Percentiles rank a stretch among this genome's conserved stretches.
phyloP scores from a whole-genome alignment of 345 rosid genomes.

The Anastatica hierochuntica region DNA sequence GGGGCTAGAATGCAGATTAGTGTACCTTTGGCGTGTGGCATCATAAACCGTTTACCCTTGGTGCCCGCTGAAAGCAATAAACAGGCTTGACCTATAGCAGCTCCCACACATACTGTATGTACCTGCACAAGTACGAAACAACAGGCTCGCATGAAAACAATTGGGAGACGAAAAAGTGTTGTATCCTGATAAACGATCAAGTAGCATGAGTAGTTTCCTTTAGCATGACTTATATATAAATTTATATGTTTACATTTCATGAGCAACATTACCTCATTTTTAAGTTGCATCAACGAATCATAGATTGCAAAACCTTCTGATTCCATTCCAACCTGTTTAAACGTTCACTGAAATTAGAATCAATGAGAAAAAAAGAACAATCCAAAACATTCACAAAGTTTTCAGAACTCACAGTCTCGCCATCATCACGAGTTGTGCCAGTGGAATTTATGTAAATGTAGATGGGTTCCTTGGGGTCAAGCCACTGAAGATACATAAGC shows the following conservation, averaged over 20 bases:
- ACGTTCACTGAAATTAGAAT: not conserved
- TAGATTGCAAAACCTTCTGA: constrained; percentile 86
- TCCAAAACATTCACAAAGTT: not conserved
- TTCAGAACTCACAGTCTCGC: constrained; percentile 53
- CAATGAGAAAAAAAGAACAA: not conserved
- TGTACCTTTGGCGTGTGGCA: constrained; percentile 83
- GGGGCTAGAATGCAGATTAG: not conserved
- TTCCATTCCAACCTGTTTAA: constrained; percentile 74
- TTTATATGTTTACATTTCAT: not conserved
- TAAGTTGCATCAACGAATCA: constrained; percentile 67
- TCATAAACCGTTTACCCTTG: constrained; percentile 75
- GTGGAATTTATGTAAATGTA: constrained; percentile 78
- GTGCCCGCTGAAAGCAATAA: constrained; percentile 81
- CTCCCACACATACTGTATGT: constrained; percentile 68
- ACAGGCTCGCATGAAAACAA: not conserved
- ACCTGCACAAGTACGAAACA: constrained; percentile 36
- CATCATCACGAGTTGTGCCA: constrained; percentile 87
- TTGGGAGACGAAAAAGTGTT: constrained; percentile 1
- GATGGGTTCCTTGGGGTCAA: constrained; percentile 62
- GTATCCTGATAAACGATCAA: not conserved
- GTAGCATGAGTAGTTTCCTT: too few relatives aligned
- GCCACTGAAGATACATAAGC: constrained; percentile 75
- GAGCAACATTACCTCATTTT: constrained; percentile 40
- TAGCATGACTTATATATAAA: too few relatives aligned
- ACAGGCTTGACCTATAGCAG: constrained; percentile 77